phyloP scores from a whole-genome alignment of 2,329 filamentous ascomycete genomes.

The Remersonia thermophila region DNA sequence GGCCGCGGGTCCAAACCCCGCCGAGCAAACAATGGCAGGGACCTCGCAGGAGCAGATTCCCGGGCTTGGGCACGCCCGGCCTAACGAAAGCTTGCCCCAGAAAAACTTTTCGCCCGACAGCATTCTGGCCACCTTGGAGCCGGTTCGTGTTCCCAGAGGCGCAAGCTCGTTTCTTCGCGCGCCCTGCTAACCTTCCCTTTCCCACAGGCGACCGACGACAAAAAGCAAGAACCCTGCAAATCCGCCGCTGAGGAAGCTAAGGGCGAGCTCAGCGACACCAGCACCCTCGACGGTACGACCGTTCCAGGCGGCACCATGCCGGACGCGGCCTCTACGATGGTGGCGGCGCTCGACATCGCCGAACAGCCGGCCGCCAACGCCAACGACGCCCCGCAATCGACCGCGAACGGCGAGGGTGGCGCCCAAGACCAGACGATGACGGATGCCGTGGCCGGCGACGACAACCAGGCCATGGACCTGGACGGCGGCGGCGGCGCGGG shows the following conservation, averaged over 20 bases:
- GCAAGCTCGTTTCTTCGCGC: too few relatives aligned
- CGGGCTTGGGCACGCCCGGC: slow-evolving; percentile 19
- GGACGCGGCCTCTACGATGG: not conserved
- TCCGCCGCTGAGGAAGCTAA: too few relatives aligned
- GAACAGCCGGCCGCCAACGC: slow-evolving; percentile 1
- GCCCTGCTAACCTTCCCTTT: too few relatives aligned
- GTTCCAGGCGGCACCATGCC: not conserved
- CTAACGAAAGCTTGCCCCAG: slow-evolving; percentile 14
- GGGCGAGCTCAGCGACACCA: slow-evolving; percentile 3
- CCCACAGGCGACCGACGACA: slow-evolving; percentile 1
- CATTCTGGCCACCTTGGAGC: slow-evolving; percentile 7
- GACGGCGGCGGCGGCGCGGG: not conserved
- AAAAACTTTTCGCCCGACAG: slow-evolving; percentile 16
- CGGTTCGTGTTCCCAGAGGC: too few relatives aligned
- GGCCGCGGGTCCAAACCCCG: too few relatives aligned
- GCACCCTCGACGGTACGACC: not conserved
- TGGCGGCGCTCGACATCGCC: slow-evolving; percentile 6
- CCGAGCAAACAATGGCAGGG: too few relatives aligned
- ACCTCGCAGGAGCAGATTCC: slow-evolving; percentile 20
- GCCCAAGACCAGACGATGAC: too few relatives aligned
- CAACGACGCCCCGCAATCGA: slow-evolving; percentile 44
- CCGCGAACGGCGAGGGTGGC: too few relatives aligned
- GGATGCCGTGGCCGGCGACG: not conserved
- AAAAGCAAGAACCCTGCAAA: not conserved
- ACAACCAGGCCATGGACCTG: not conserved